Base-by-base conservation (phyloP, 1,284 basidiomycete species). In the Afroboletus lepidellus region DNA sequence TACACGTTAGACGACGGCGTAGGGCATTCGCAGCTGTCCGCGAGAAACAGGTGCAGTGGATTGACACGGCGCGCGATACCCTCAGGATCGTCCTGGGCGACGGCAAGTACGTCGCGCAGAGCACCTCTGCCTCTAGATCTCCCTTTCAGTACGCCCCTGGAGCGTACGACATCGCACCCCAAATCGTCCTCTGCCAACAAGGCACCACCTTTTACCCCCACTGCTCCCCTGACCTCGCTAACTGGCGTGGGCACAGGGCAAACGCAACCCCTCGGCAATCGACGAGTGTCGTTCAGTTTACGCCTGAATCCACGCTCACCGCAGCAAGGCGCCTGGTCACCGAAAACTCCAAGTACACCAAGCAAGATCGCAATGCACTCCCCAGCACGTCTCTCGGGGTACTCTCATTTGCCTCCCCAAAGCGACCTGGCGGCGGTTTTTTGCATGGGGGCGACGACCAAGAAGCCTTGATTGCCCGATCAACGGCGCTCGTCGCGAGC, bases 361-460 rank as follows among this genome's bases (percentile, higher is more conserved):
- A 45, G 23, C 56, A 52, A 29, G 41, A 48, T 41, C 54, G 60
- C 8, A 58, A 59, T 43, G 47, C 60, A 9, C 54, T 60, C 21
- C 64, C 63, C 24, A 60, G 51, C n/a, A 67, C 69, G 8, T 61
- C 61, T 11, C 59, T 79, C 27, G 78, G 77, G 33, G 66, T 80
- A 13, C 64, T 80, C 6, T 77, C 77, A 29, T 77, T 74, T 57
- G 74, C 76, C 3, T 77, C 77, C 23, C 67, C 74, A 13, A 76
- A 73, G 58, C 72, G 72, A 48, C 74, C 77, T 3, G 77, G 77
- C 25, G 76, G 77, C 21, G 73, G 74, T 11, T 78, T 72, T 57
- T 57, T 77, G 48, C 69, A 71, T 30, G 79, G 79, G 36, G 73
- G 76, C 16, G 71, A 77, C 50, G 77, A 77, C 44, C 77, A 75